Evolutionary conservation across 306 rosid genomes (phyloP).

Genomic region (Cucurbita argyrosperma): DNA sequence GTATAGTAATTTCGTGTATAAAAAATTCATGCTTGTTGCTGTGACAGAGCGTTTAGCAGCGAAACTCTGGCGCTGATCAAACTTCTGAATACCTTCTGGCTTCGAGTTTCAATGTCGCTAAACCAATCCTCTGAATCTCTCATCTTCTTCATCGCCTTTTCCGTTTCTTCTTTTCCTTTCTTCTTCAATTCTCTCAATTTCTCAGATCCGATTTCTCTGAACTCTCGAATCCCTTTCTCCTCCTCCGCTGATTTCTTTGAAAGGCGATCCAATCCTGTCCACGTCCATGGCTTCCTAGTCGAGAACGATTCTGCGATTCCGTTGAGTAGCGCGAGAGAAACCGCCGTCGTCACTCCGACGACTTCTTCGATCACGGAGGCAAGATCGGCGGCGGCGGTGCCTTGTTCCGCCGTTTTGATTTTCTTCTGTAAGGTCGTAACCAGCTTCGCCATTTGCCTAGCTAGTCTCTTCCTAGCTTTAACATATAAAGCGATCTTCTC

Average conservation of each 20-base stretch:
- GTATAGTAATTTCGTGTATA: not conserved
- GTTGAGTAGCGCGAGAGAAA: constrained; percentile 42
- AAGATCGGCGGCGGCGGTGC: constrained; percentile 31
- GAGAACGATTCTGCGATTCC: constrained; percentile 36
- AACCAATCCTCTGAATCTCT: constrained; percentile 36
- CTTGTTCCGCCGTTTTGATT: not conserved
- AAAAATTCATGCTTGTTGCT: constrained; percentile 4
- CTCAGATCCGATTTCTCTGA: constrained; percentile 11
- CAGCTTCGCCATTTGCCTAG: constrained; percentile 38
- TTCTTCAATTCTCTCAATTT: constrained; percentile 25
- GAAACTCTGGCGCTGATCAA: constrained; percentile 57
- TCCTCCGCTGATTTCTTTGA: constrained; percentile 15
- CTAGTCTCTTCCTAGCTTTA: constrained; percentile 30
- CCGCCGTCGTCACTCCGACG: constrained; percentile 30
- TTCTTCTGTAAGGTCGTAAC: constrained; percentile 15
- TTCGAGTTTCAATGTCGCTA: constrained; percentile 27
- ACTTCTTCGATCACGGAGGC: constrained; percentile 36
- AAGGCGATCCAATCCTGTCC: constrained; percentile 21
- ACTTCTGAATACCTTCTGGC: constrained; percentile 48
- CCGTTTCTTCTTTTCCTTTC: constrained; percentile 41
- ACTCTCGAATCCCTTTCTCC: constrained; percentile 32
- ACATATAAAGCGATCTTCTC: constrained; percentile 22
- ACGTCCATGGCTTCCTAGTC: constrained; percentile 14
- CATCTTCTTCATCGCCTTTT: constrained; percentile 44
- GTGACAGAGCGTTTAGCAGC: constrained; percentile 44